Evolutionary conservation across 495 filamentous ascomycete species (phyloP), one percentile per base, ranked within the genome.

Genomic region (Podospora sp.): DNA sequence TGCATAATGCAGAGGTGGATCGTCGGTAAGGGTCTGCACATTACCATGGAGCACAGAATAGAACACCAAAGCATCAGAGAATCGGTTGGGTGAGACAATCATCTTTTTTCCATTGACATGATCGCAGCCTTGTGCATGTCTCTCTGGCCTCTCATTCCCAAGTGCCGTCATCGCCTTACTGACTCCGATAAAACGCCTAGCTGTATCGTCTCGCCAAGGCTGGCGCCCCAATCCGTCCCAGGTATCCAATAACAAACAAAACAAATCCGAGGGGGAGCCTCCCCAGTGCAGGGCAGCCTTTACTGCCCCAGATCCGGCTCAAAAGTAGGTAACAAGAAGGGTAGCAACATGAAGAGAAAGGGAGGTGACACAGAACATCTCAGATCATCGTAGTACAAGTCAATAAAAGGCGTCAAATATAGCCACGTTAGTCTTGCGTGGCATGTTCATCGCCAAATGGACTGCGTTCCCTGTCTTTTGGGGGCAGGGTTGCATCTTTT

Each of bases 371-470:
- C 14, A 24, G 11, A 49, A 49, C 14, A 22, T 35, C 18, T 60
- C 55, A 57, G 14, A 40, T 40, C 63, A 25, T 65, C 52, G 26
- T 29, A 57, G 18, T 27, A 55, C 24, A 65, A 27, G 26, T 21
- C 21, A 24, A 49, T 35, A 57, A 18, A 65, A 22, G 25, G 16
- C 29, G 51, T 21, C n/a, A 40, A 57, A n/a, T 33, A 56, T 61
- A 20, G 25, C 33, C 24, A 18, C 9, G n/a, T 75, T 70, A 80
- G 59, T 82, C 79, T 57, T 79, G 71, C 40, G 82, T 75, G 56
- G 83, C 85, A 62, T 87, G 77, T 72, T 87, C 85, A 66, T 87
- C 85, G 12, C 83, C 81, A 71, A 87, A 87, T 9, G 85, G 85
- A 64, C 83, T 85, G 52, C 72, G 74, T 26, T 81, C 76, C 60